These are phyloP conservation scores for Trichoderma hamatum DNA, from an alignment of 2,329 filamentous ascomycete species.

Conservation along the genomic window DNA sequence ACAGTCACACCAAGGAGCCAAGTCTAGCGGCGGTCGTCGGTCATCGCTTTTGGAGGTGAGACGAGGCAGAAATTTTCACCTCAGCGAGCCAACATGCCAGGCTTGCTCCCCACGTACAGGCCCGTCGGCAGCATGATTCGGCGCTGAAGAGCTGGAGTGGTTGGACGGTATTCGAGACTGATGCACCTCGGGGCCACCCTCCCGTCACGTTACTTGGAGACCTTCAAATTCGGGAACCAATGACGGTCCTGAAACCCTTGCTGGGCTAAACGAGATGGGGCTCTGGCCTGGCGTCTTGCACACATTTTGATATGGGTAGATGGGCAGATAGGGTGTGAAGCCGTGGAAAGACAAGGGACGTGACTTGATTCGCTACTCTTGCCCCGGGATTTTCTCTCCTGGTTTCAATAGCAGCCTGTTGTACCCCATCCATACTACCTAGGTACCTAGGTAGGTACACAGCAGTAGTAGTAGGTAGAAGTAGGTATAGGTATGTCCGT, in stretches of 20 bases:
- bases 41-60: conserved; percentile 3
- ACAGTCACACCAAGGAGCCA: background rate
- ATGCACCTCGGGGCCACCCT: conserved; percentile 21
- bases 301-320: conserved; percentile 9
- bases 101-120: conserved; percentile 9
- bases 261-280: conserved; percentile 29
- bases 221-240: conserved; percentile 40
- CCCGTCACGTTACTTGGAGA: conserved; percentile 41
- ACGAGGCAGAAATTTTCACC: conserved; percentile 14
- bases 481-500: background rate
- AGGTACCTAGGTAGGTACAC: background rate
- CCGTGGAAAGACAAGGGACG: background rate
- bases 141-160: conserved; percentile 8
- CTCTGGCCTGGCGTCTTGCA: conserved; percentile 3
- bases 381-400: background rate
- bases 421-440: background rate
- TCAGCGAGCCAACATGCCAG: conserved; percentile 10
- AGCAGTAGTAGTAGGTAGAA: background rate
- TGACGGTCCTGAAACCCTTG: conserved; percentile 40
- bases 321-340: conserved; percentile 15
- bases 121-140: conserved; percentile 14
- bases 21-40: conserved; percentile 17
- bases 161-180: conserved; percentile 11
- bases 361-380: conserved; percentile 4
- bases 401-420: background rate